Conservation (phyloP, 2,329 filamentous ascomycete species). For the Cercospora brassicicola region DNA sequence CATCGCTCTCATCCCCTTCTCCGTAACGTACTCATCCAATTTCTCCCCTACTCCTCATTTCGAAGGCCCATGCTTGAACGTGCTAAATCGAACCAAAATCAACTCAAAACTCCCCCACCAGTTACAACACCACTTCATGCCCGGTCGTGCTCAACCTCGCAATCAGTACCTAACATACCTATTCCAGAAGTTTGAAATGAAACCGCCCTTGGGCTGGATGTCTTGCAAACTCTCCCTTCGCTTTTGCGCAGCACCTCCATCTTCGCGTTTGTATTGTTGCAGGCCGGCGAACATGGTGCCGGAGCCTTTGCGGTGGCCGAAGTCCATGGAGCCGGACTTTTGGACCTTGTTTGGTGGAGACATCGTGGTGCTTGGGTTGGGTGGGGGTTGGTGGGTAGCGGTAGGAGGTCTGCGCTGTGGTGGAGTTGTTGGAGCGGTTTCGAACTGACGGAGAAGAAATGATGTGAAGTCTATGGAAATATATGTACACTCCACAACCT, state of each 20-base stretch:
- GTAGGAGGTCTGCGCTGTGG: too few relatives aligned
- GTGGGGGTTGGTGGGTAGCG: too few relatives aligned
- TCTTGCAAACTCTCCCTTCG: constrained; percentile 17
- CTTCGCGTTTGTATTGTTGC: constrained; percentile 21
- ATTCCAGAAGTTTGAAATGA: constrained; percentile 17
- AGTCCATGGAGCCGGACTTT: constrained; percentile 15
- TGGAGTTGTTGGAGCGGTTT: too few relatives aligned
- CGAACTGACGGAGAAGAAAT: too few relatives aligned
- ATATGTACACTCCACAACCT: not conserved
- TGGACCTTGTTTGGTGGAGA: constrained; percentile 19
- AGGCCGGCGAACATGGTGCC: constrained; percentile 18
- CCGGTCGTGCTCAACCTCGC: not conserved
- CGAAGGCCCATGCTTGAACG: not conserved
- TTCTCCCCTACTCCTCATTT: too few relatives aligned
- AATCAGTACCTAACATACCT: constrained; percentile 9
- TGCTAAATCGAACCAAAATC: not conserved
- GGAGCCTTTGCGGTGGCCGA: constrained; percentile 18
- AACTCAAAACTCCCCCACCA: not conserved
- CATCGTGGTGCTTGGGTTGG: too few relatives aligned
- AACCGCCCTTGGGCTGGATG: constrained; percentile 14
- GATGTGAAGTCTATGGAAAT: too few relatives aligned
- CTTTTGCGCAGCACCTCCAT: constrained; percentile 3
- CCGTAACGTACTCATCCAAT: too few relatives aligned
- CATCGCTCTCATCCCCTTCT: too few relatives aligned
- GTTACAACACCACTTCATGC: not conserved